A percentile compares a stretch with the other conserved stretches of the same genome.
These are phyloP conservation scores for Kwoniella shandongensis DNA, from an alignment of 768 basidiomycete genomes.

Conservation along the genomic window DNA sequence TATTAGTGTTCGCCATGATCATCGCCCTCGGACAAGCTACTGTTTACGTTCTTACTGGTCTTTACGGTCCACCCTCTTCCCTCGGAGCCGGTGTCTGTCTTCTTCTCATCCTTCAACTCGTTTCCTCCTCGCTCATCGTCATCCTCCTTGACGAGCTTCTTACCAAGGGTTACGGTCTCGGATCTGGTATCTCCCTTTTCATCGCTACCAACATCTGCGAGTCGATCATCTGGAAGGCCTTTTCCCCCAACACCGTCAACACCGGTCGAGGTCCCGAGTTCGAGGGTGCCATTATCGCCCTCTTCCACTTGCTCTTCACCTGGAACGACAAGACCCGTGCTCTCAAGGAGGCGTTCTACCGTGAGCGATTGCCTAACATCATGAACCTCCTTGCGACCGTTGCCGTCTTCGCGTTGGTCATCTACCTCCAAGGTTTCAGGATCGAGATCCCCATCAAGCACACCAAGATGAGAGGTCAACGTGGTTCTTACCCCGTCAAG, in stretches of 20 bases:
- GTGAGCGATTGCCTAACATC: constrained; percentile 91
- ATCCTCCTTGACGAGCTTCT: constrained; percentile 98
- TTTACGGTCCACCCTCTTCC: constrained; percentile 90
- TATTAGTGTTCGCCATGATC: constrained; percentile 93
- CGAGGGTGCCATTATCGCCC: constrained; percentile 90
- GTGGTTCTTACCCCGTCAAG: constrained; percentile 93
- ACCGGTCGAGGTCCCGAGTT: constrained; percentile 98
- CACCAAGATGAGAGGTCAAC: constrained; percentile 93
- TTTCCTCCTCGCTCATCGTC: constrained; percentile 91
- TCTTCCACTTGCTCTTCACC: constrained; percentile 97
- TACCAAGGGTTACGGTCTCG: constrained; percentile 98
- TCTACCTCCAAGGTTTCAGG: constrained; percentile 98
- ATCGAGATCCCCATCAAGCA: constrained; percentile 98
- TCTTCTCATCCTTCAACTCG: constrained; percentile 91
- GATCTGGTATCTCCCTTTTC: constrained; percentile 97
- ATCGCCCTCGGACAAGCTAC: constrained; percentile 95
- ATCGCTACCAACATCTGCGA: constrained; percentile 99
- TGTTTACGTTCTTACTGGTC: constrained; percentile 93
- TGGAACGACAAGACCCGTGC: constrained; percentile 98
- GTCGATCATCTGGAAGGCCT: constrained; percentile 99
- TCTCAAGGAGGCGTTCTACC: constrained; percentile 95
- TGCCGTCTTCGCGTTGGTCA: constrained; percentile 87
- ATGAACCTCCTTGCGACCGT: constrained; percentile 96
- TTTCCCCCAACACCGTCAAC: constrained; percentile 96
- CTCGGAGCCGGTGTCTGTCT: constrained; percentile 96